A percentile compares a stretch with the other conserved stretches of the same genome.
These are phyloP conservation scores for Dactylella cylindrospora DNA, from an alignment of 2,329 filamentous ascomycete species.

Conservation along the genomic window DNA sequence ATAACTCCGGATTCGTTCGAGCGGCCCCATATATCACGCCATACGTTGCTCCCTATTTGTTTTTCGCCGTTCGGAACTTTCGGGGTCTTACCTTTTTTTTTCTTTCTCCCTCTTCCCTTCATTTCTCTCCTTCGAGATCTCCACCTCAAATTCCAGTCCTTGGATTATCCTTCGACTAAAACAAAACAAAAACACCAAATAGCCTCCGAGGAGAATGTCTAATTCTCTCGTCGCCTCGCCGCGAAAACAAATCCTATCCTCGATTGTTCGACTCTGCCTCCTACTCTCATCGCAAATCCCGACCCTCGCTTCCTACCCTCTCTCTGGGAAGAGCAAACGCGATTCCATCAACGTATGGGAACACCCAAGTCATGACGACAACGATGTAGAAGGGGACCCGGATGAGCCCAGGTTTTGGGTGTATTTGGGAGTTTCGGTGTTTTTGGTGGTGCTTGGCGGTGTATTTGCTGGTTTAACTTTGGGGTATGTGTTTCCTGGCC, in stretches of 20 bases:
- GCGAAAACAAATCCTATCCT: constrained; percentile 7
- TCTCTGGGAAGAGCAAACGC: constrained; percentile 8
- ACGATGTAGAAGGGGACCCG: constrained; percentile 52
- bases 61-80: constrained; percentile 11
- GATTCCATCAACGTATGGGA: constrained; percentile 21
- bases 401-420: constrained; percentile 72
- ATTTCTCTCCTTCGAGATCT: constrained; percentile 2
- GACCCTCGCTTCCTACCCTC: constrained; percentile 33
- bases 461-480: constrained; percentile 94
- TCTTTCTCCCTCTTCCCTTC: background rate
- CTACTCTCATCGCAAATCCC: constrained; percentile 41
- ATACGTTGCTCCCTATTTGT: background rate
- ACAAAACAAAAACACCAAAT: background rate
- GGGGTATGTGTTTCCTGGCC: constrained; percentile 60
- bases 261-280: constrained; percentile 19
- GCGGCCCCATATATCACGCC: background rate
- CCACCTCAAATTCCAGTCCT: background rate
- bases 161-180: background rate
- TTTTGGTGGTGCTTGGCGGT: constrained; percentile 81
- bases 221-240: constrained; percentile 15
- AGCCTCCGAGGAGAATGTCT: constrained; percentile 1
- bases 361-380: constrained; percentile 11
- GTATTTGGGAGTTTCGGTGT: constrained; percentile 74
- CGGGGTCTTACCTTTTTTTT: constrained; percentile 3
- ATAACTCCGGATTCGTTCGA: background rate